Conservation (phyloP, 345 rosid species). For the Camelina hispida region DNA sequence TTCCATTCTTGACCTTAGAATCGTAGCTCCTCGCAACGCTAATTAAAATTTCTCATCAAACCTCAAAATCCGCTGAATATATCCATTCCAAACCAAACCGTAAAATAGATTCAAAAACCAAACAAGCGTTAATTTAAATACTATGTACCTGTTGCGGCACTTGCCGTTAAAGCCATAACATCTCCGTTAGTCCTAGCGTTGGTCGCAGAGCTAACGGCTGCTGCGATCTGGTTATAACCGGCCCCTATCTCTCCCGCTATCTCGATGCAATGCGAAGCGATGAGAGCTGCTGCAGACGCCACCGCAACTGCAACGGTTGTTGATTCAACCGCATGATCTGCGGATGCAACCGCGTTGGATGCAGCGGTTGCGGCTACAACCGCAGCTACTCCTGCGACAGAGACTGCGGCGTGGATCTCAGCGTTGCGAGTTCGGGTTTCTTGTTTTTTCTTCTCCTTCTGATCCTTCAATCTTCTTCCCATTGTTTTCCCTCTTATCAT, state of each 20-base stretch:
- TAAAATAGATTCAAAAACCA: too few relatives aligned
- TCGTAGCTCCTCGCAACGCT: conserved; percentile 87
- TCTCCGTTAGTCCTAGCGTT: conserved; percentile 84
- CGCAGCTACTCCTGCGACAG: conserved; percentile 96
- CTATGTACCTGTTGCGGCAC: conserved; percentile 85
- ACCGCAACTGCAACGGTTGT: conserved; percentile 58
- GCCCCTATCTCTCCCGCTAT: conserved; percentile 95
- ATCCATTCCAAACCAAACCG: too few relatives aligned
- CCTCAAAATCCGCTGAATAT: conserved; percentile 40
- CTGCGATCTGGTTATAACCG: conserved; percentile 70
- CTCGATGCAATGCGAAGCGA: conserved; percentile 92
- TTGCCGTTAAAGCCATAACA: conserved; percentile 91
- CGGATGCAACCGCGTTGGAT: conserved; percentile 54
- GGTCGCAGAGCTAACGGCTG: conserved; percentile 76
- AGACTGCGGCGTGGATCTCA: conserved; percentile 84
- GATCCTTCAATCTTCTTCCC: conserved; percentile 94
- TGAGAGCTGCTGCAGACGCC: conserved; percentile 89
- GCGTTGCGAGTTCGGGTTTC: conserved; percentile 82
- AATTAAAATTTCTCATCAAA: conserved; percentile 46
- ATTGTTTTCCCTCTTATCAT: conserved; percentile 68
- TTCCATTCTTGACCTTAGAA: conserved; percentile 73
- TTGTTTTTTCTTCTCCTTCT: conserved; percentile 89
- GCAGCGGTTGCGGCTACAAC: conserved; percentile 82
- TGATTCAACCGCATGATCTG: conserved; percentile 48
- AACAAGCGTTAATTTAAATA: too few relatives aligned